Percentiles rank a stretch among this genome's conserved stretches.
Evolutionary conservation across 352 stramenopile species (phyloP).

Genomic region (Thraustochytrium sp.): DNA sequence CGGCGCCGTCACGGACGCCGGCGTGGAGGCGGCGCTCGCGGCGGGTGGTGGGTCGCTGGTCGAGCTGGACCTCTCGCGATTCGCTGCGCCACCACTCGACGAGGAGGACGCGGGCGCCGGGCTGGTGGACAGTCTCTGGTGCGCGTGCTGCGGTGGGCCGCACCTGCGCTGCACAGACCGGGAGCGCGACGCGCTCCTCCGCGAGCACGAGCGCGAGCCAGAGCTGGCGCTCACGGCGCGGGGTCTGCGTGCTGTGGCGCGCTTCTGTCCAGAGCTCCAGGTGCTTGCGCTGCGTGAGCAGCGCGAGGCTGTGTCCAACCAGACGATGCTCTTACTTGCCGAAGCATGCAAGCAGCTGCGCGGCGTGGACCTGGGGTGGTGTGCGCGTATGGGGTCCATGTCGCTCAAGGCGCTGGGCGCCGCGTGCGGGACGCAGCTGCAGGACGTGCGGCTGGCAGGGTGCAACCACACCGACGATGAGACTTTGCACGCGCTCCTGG

Average conservation of each 20-base stretch:
- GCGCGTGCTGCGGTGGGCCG: background rate
- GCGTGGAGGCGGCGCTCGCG: background rate
- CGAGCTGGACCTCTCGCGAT: constrained; percentile 18
- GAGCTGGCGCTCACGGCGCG: background rate
- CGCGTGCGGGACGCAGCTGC: background rate
- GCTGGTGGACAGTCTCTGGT: background rate
- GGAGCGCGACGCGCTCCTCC: background rate
- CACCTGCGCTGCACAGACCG: background rate
- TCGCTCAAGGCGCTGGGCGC: background rate
- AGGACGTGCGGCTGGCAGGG: background rate
- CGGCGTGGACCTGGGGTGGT: background rate
- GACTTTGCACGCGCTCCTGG: background rate
- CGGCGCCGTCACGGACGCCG: background rate
- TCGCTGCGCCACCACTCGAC: background rate
- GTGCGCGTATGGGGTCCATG: background rate
- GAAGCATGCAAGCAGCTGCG: background rate
- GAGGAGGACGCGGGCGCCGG: background rate
- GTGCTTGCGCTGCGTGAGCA: background rate
- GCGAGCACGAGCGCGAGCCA: background rate
- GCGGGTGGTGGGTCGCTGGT: background rate
- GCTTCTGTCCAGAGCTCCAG: background rate
- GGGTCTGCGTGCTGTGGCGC: background rate
- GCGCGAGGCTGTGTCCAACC: background rate
- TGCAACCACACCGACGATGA: constrained; percentile 8
- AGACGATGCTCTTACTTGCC: background rate